phyloP scores from a whole-genome alignment of 306 rosid species.

The Biancaea sappan region DNA sequence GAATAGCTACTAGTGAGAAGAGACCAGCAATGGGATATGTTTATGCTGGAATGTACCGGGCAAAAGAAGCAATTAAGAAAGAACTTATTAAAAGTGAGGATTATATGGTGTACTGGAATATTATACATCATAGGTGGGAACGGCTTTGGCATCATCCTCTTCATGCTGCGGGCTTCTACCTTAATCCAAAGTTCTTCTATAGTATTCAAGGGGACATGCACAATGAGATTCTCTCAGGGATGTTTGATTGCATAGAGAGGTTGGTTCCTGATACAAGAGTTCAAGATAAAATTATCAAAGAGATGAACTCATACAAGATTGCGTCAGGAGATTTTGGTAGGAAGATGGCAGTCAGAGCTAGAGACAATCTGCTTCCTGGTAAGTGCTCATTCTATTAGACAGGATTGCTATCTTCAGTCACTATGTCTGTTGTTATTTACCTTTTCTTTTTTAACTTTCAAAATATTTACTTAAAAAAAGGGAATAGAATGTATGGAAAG shows the following conservation, averaged over 20 bases:
- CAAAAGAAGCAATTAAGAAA: conserved; percentile 82
- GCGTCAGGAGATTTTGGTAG: conserved; percentile 87
- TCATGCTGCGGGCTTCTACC: conserved; percentile 84
- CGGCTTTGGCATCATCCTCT: conserved; percentile 79
- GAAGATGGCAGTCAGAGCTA: conserved; percentile 87
- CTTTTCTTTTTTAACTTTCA: conserved; percentile 17
- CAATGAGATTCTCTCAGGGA: conserved; percentile 60
- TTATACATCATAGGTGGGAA: conserved; percentile 88
- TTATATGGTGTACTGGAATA: conserved; percentile 81
- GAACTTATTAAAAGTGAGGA: conserved; percentile 74
- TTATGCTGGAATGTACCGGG: conserved; percentile 81
- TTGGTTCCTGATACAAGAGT: conserved; percentile 81
- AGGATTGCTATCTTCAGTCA: conserved; percentile 29
- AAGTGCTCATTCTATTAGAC: conserved; percentile 47
- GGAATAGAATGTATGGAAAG: neutral
- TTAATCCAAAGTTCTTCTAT: conserved; percentile 87
- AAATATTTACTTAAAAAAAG: neutral
- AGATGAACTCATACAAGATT: conserved; percentile 70
- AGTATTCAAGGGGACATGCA: conserved; percentile 78
- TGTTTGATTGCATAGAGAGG: conserved; percentile 91
- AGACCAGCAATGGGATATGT: conserved; percentile 86
- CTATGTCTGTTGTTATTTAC: conserved; percentile 30
- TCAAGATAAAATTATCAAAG: conserved; percentile 87
- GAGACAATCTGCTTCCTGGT: conserved; percentile 89
- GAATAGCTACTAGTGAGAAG: conserved; percentile 68